These are phyloP conservation scores for Graphilbum sp. DNA, from an alignment of 2,329 filamentous ascomycete genomes.

Conservation along the genomic window DNA sequence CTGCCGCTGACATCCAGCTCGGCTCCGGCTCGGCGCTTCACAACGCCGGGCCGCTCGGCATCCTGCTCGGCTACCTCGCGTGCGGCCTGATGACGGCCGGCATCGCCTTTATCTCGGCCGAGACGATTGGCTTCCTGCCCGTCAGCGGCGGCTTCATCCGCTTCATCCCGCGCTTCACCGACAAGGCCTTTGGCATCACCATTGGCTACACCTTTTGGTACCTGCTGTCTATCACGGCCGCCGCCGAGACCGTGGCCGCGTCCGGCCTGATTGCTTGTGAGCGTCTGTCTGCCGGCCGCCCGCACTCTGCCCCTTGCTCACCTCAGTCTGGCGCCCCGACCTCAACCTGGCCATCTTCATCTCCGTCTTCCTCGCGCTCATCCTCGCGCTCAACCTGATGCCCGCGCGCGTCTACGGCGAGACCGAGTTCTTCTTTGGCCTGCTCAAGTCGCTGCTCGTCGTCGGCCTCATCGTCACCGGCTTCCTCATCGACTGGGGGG, in stretches of 20 bases:
- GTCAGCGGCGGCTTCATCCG: constrained; percentile 1
- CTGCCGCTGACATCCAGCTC: background rate
- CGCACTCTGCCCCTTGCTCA: too few relatives aligned
- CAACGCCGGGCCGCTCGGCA: background rate
- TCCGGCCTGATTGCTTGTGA: background rate
- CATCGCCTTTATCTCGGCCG: background rate
- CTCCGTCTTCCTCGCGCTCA: background rate
- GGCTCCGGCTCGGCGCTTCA: background rate
- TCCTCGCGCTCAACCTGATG: background rate
- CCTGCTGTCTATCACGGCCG: background rate
- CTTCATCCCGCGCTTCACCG: background rate
- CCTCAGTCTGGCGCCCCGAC: constrained; percentile 1
- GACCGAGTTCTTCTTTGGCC: constrained; percentile 27
- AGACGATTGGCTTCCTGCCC: constrained; percentile 2
- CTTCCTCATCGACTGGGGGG: constrained; percentile 26
- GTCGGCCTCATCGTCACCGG: constrained; percentile 19
- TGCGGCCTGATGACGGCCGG: background rate
- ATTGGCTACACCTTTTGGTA: constrained; percentile 2
- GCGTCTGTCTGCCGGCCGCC: too few relatives aligned
- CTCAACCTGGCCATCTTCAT: constrained; percentile 1
- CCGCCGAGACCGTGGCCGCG: constrained; percentile 1
- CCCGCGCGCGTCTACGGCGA: background rate
- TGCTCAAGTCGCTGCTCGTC: constrained; percentile 21
- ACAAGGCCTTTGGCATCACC: constrained; percentile 1
- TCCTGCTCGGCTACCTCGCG: background rate